Percentiles rank a stretch among this genome's conserved stretches.
Conservation (phyloP, 2,329 filamentous ascomycete species). For the Cladophialophora exuberans region DNA sequence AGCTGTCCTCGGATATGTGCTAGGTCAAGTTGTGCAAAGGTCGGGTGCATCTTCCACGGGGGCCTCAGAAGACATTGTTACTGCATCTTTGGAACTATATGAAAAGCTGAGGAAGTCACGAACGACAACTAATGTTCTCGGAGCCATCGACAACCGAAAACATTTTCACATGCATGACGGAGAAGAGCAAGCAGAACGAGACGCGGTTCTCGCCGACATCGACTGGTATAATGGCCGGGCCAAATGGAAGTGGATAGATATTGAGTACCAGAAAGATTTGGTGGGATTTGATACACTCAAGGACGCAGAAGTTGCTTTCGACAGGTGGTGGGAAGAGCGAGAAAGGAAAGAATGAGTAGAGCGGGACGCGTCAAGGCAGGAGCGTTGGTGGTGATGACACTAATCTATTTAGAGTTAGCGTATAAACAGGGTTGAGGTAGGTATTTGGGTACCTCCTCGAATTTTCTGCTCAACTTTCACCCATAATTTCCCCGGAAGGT, state of each 20-base stretch:
- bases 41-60: background rate
- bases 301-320: conserved; percentile 5
- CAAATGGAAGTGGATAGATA: conserved; percentile 14
- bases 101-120: conserved; percentile 60
- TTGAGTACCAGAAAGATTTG: conserved; percentile 10
- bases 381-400: too few species aligned
- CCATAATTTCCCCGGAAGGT: too few species aligned
- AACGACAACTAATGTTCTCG: conserved; percentile 62
- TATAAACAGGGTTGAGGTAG: too few species aligned
- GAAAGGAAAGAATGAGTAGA: too few species aligned
- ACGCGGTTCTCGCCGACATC: conserved; percentile 35
- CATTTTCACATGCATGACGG: conserved; percentile 66
- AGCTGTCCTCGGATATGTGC: conserved; percentile 51
- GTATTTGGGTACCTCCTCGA: too few species aligned
- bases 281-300: conserved; percentile 15
- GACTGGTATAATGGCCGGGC: conserved; percentile 3
- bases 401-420: too few species aligned
- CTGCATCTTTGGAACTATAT: conserved; percentile 46
- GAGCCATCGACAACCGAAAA: conserved; percentile 63
- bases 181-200: conserved; percentile 56
- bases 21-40: conserved; percentile 41
- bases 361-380: too few species aligned
- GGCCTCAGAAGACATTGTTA: conserved; percentile 37
- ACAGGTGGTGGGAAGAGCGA: conserved; percentile 6
- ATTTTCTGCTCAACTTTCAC: too few species aligned